Base-by-base conservation (phyloP, 2,329 filamentous ascomycete species). In the Cladophialophora psammophila region DNA sequence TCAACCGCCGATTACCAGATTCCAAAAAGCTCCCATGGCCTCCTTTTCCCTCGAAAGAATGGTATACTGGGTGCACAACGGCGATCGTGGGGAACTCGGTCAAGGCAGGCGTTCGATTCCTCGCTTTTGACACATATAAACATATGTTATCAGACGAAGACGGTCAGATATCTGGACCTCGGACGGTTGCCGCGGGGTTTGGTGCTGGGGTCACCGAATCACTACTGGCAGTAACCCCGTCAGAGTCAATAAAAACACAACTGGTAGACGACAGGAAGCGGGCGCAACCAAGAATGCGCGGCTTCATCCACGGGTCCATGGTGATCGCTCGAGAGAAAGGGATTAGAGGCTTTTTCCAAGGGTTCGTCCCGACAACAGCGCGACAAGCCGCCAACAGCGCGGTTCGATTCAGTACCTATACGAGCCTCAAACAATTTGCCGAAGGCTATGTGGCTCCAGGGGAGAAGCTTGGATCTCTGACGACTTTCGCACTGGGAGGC, bases 21-120 rank as follows among this genome's bases (percentile, higher is more conserved):
- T 90, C 90, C 55, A 85, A 96, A 83, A 97, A 96, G 83, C 86
- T 97, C 35, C 93, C 94, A 61, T 97, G 93, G 91, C 95, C 95
- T 52, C 92, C 92, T 10, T 98, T 98, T 76, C 95, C 95, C 7
- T 73, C 72, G 57, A 84, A 82, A 74, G 93, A 96, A 79, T 99
- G 95, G 95, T 99, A 99, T 79, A 94, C 95, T 12, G 95, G 95
- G 42, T 99, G 95, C 82, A 98, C 95, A 55, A 98, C 95, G 34
- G 82, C 97, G 77, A 96, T 99, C 67, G 93, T 98, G 73, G 95
- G 95, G 68, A 99, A 99, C 81, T 96, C 93, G 61, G 86, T 95
- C 77, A 99, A 99, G 83, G 95, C 95, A 42, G 95, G 93, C 67
- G 96, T 98, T 70, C 90, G 93, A 72, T 99, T 99, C 76, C 92